phyloP scores from a whole-genome alignment of 1,284 basidiomycete genomes.

The Athelia sp. region DNA sequence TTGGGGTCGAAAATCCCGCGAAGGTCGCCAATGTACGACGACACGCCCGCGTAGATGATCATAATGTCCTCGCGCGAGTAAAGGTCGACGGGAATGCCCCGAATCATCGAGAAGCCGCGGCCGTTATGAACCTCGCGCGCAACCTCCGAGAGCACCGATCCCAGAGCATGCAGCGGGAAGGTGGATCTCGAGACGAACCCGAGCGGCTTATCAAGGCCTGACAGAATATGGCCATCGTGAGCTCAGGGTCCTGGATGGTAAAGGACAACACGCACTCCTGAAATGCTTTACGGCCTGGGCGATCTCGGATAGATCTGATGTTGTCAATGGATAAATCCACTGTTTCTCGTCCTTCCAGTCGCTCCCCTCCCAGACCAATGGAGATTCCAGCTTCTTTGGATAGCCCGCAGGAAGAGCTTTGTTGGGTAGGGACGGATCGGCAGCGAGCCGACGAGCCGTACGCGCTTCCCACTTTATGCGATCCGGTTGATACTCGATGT shows the following conservation, averaged over 20 bases:
- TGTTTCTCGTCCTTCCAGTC: constrained; percentile 28
- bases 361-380: constrained; percentile 31
- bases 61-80: constrained; percentile 29
- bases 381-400: constrained; percentile 21
- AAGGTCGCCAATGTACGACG: constrained; percentile 34
- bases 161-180: constrained; percentile 32
- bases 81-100: constrained; percentile 30
- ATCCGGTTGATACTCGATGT: neutral
- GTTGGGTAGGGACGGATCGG: constrained; percentile 16
- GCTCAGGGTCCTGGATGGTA: neutral
- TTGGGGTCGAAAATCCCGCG: constrained; percentile 37
- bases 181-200: constrained; percentile 25
- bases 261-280: constrained; percentile 11
- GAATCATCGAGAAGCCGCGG: constrained; percentile 35
- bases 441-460: neutral
- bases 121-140: constrained; percentile 29
- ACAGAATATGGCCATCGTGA: neutral
- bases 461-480: neutral
- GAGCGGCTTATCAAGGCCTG: constrained; percentile 14
- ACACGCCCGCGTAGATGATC: constrained; percentile 34
- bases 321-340: constrained; percentile 25
- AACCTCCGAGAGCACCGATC: constrained; percentile 22
- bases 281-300: constrained; percentile 25
- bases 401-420: constrained; percentile 26
- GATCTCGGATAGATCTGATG: constrained; percentile 23